phyloP scores from a whole-genome alignment of 2,329 filamentous ascomycete species.

The Fusarium denticulatum region DNA sequence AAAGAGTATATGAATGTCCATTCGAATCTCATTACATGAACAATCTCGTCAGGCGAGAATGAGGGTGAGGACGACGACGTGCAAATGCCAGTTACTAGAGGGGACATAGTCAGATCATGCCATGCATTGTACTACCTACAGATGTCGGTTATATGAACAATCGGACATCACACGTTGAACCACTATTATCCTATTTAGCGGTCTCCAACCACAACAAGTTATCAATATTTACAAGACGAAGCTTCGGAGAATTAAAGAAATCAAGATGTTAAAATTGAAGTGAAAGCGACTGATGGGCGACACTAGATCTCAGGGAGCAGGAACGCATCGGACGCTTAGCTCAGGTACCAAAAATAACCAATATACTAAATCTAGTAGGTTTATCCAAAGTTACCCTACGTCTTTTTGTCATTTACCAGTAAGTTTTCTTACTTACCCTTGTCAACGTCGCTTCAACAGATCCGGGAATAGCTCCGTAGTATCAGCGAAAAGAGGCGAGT shows the following conservation, averaged over 20 bases:
- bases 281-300: neutral
- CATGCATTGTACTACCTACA: no score
- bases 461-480: conserved; percentile 13
- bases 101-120: no score
- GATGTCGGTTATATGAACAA: neutral
- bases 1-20: rapidly evolving
- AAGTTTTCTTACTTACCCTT: neutral
- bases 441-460: conserved; percentile 24
- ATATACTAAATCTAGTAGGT: neutral
- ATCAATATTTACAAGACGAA: neutral
- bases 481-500: conserved; percentile 16
- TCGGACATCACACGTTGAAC: neutral
- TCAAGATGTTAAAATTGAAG: conserved; percentile 11
- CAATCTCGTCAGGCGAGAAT: neutral
- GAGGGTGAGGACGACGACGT: neutral
- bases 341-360: neutral
- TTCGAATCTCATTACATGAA: neutral
- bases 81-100: neutral
- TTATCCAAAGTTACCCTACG: neutral
- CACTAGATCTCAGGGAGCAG: neutral
- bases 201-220: neutral
- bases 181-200: no score
- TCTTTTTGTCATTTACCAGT: neutral
- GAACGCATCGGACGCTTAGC: neutral
- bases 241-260: neutral